Evolutionary conservation across 257 asterid genomes (phyloP), one percentile per base, ranked within the genome.

Genomic region (Jacaranda mimosifolia): DNA sequence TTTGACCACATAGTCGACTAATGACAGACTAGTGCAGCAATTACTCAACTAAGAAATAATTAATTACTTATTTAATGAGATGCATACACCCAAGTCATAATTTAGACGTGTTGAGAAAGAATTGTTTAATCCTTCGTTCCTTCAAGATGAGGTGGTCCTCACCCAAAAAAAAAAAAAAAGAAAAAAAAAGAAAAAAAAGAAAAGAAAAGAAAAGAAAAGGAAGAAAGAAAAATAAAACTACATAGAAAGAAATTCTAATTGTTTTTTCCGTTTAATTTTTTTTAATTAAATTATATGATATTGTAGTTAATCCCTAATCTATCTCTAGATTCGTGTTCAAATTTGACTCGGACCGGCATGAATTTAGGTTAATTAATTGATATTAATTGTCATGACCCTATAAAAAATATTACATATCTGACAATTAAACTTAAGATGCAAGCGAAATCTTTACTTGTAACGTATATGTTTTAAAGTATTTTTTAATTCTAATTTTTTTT

Each of bases 1-100:
- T 74, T 74, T 78, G 86, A 78, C 86, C 73, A 80, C 72, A 74
- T 68, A 43, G 83, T 78, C 83, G 78, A 74, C 75, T 72, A 26
- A 63, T 42, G 46, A 42, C 51, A 14, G 38, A 64, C 3, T 55
- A 75, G 67, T 40, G 26, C 72, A 75, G 4, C 21, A 59, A 72
- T 56, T 40, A 67, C 68, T 74, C 74, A 75, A 71, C 56, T 48
- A 42, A 26, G 15, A 66, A 73, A 69, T 32, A 62, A 49, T n/a
- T 72, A 73, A 56, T 53, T 58, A 52, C n/a, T 60, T 62, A 39
- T 1, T 60, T 74, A 43, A 38, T 52, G 49, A 32, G 68, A 70
- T 81, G 56, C n/a, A n/a, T n/a, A n/a, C n/a, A 69, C 46, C 63
- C 45, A 38, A 40, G 26, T 64, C 64, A 49, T 49, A 43, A 68